Evolutionary conservation across 257 asterid species (phyloP).

Genomic region (Verbena officinalis): DNA sequence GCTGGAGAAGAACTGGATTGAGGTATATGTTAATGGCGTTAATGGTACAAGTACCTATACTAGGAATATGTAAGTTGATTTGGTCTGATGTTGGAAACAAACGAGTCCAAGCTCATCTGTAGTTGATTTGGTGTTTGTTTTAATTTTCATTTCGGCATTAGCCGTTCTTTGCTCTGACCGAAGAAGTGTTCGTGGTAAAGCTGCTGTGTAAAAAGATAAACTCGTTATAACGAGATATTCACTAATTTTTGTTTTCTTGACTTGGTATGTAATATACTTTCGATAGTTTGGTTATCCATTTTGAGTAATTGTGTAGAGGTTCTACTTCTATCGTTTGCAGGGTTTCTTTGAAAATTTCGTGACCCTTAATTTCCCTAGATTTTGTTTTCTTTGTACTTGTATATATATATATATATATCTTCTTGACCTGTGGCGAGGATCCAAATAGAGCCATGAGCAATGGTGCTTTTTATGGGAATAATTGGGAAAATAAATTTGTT

Average conservation of each 20-base stretch:
- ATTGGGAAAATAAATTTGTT: too few relatives aligned
- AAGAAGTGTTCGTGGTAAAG: background rate
- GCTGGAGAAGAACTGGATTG: background rate
- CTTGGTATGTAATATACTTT: background rate
- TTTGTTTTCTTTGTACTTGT: too few relatives aligned
- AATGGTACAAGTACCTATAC: slow-evolving; percentile 9
- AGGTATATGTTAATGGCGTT: slow-evolving; percentile 18
- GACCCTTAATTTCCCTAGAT: background rate
- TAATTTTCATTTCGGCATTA: background rate
- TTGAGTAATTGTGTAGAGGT: background rate
- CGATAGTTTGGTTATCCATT: background rate
- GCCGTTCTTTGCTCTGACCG: background rate
- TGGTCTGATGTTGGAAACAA: slow-evolving; percentile 13
- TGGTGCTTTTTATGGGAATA: too few relatives aligned
- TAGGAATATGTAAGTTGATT: background rate
- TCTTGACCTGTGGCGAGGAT: too few relatives aligned
- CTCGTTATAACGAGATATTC: background rate
- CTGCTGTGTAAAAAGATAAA: background rate
- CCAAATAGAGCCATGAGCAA: too few relatives aligned
- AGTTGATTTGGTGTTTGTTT: background rate
- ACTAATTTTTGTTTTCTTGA: background rate
- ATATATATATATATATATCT: too few relatives aligned
- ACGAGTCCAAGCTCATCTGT: background rate
- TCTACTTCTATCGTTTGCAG: background rate
- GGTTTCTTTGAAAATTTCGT: background rate